Evolutionary conservation across 169 alveolate species (phyloP), one percentile per base, ranked within the genome.

Genomic region (Plasmodium gonderi): DNA sequence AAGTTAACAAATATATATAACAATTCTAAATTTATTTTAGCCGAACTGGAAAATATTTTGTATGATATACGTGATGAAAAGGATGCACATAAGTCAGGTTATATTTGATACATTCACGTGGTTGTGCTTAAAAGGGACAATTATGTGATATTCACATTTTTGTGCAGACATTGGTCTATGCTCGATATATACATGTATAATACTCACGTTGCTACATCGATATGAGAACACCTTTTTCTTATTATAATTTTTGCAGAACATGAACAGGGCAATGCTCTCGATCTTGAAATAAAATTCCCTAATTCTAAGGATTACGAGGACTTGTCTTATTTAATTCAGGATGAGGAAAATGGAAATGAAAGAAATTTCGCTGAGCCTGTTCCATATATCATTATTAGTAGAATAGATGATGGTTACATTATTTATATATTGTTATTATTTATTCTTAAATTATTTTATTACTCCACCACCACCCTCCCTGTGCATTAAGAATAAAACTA

Each of bases 61-160:
- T 83, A 69, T 64, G 92, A 83, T 72, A 69, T 83, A 38, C 36
- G 92, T 9, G 92, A 72, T 51, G 83, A 83, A 76, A 83, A 51
- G 54, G 36, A 29, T 38, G 45, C 65, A 11, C 76, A 83, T 64
- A 29, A 83, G 44, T 83, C 79, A 72, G 92, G 92, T 83, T 69
- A 14, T 44, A 0, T 14, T 40, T 76, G 2, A 12, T 14, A 60
- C 72, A 60, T 23, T 23, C 17, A 60, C 1, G 72, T 20, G 72
- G 7, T 60, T 26, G n/a, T 36, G 9, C 72, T n/a, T 5, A 60
- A 20, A n/a, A 20, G 72, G 72, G 72, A 3, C 5, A 60, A 4
- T 60, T 36, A n/a, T n/a, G n/a, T n/a, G n/a, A n/a, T n/a, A n/a
- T n/a, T n/a, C n/a, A n/a, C n/a, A n/a, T n/a, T n/a, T n/a, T n/a